phyloP scores from a whole-genome alignment of 805 yeast species.

The Candida gorgasii region DNA sequence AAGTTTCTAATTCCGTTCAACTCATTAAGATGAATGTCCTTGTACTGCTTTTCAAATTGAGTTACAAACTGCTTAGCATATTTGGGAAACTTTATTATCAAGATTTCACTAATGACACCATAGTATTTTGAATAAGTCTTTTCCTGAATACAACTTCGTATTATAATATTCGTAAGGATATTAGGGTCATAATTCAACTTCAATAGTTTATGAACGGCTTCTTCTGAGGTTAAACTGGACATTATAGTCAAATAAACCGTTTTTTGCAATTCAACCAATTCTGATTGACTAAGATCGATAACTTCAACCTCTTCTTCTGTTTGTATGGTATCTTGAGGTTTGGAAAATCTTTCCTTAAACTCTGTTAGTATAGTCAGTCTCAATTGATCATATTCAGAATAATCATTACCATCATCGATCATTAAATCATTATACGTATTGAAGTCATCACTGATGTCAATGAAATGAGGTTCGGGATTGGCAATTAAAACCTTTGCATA shows the following conservation, averaged over 20 bases:
- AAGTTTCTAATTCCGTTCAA: slow-evolving; percentile 73
- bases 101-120: slow-evolving; percentile 66
- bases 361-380: slow-evolving; percentile 14
- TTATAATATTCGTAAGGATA: slow-evolving; percentile 67
- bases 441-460: slow-evolving; percentile 54
- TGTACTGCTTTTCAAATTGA: slow-evolving; percentile 59
- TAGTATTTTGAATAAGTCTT: slow-evolving; percentile 82
- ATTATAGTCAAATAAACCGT: slow-evolving; percentile 78
- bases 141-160: slow-evolving; percentile 83
- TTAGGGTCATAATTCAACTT: slow-evolving; percentile 47
- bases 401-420: slow-evolving; percentile 42
- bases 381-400: slow-evolving; percentile 50
- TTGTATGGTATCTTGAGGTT: background rate
- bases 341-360: background rate
- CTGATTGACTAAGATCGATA: slow-evolving; percentile 69
- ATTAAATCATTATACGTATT: slow-evolving; percentile 47
- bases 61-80: slow-evolving; percentile 46
- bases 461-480: slow-evolving; percentile 37
- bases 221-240: slow-evolving; percentile 90
- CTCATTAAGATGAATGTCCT: slow-evolving; percentile 63
- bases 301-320: slow-evolving; percentile 30
- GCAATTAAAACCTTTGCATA: slow-evolving; percentile 11
- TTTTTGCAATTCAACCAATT: slow-evolving; percentile 66
- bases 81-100: slow-evolving; percentile 45
- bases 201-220: slow-evolving; percentile 84